A percentile compares a stretch with the other conserved stretches of the same genome.
Conservation (phyloP, 2,329 filamentous ascomycete genomes). For the Aspergillus ochraceus region DNA sequence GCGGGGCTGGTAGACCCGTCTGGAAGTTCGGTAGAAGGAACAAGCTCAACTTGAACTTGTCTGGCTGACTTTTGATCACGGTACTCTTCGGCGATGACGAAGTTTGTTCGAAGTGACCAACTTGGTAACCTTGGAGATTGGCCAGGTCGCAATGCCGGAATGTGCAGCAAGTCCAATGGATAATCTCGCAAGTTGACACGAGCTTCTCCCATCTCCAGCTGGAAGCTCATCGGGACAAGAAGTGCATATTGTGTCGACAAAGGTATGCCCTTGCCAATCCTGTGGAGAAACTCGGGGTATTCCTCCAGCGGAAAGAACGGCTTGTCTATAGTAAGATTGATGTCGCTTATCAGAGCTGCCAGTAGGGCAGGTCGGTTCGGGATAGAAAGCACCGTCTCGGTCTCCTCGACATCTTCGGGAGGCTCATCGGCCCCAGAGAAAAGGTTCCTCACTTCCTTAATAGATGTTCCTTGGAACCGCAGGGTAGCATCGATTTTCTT, state of each 20-base stretch:
- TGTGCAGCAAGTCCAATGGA: constrained; percentile 85
- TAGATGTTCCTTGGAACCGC: constrained; percentile 67
- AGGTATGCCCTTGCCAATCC: constrained; percentile 96
- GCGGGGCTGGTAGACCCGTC: constrained; percentile 60
- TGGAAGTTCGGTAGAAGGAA: constrained; percentile 65
- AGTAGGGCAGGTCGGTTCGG: constrained; percentile 82
- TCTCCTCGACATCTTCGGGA: constrained; percentile 77
- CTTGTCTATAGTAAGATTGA: constrained; percentile 85
- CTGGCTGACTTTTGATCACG: constrained; percentile 77
- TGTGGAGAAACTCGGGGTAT: constrained; percentile 79
- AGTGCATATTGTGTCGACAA: constrained; percentile 86
- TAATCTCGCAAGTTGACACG: constrained; percentile 88
- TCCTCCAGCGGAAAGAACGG: constrained; percentile 84
- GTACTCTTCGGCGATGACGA: constrained; percentile 94
- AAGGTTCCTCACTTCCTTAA: constrained; percentile 73
- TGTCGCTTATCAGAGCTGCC: constrained; percentile 75
- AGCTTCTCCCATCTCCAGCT: constrained; percentile 86
- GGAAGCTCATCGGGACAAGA: constrained; percentile 84
- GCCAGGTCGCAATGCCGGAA: constrained; percentile 75
- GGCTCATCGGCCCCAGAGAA: constrained; percentile 83
- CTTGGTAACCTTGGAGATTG: constrained; percentile 80
- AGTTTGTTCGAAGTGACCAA: constrained; percentile 81
- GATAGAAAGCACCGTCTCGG: constrained; percentile 81
- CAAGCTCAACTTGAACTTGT: constrained; percentile 77
- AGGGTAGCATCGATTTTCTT: constrained; percentile 79